phyloP scores from a whole-genome alignment of 2,329 filamentous ascomycete genomes.

The Fusarium virguliforme region DNA sequence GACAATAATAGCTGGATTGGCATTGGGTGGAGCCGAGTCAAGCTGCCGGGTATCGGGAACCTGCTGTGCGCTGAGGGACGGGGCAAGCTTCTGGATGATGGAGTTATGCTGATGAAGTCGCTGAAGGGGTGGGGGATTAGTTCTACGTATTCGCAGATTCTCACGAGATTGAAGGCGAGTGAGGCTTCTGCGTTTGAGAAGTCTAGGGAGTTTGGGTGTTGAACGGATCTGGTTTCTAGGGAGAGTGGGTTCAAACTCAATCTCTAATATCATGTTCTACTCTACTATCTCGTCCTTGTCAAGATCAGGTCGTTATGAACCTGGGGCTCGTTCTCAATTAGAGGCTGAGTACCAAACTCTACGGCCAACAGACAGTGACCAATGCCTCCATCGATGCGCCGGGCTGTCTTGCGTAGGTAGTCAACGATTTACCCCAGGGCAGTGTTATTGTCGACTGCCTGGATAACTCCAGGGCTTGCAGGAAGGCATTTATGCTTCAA shows the following conservation, averaged over 20 bases:
- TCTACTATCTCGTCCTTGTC: neutral
- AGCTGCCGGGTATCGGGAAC: conserved; percentile 13
- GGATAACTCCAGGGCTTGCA: too few relatives aligned
- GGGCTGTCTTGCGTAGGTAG: too few relatives aligned
- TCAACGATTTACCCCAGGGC: too few relatives aligned
- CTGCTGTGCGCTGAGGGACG: conserved; percentile 11
- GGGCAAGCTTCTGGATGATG: conserved; percentile 8
- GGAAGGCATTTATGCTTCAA: neutral
- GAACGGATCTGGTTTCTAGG: neutral
- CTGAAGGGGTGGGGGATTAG: conserved; percentile 21
- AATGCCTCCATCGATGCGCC: neutral
- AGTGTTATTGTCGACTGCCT: too few relatives aligned
- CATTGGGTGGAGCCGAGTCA: conserved; percentile 24
- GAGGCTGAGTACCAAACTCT: neutral
- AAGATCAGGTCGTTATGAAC: neutral
- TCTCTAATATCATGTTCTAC: neutral
- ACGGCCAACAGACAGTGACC: neutral
- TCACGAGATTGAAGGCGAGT: neutral
- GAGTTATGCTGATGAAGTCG: conserved; percentile 17
- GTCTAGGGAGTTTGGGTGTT: neutral
- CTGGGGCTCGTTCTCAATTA: too few relatives aligned
- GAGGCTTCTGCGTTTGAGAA: conserved; percentile 1
- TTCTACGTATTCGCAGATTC: conserved; percentile 16
- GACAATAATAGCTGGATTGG: conserved; percentile 13
- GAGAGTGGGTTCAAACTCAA: neutral